These are phyloP conservation scores for Metarhizium album DNA, from an alignment of 2,329 filamentous ascomycete genomes.

Conservation along the genomic window DNA sequence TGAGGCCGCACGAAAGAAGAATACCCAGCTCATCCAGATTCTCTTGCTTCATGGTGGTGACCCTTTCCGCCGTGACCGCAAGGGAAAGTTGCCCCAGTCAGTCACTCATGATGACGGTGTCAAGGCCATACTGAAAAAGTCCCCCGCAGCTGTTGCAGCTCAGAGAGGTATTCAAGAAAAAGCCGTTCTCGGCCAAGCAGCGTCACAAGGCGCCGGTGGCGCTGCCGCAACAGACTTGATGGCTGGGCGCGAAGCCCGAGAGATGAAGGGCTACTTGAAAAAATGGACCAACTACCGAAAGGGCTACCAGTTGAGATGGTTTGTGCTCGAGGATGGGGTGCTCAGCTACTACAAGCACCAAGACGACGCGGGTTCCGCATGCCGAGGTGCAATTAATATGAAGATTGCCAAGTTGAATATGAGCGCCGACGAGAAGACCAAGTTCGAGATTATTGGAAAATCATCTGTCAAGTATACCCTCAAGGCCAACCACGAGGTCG, in stretches of 20 bases:
- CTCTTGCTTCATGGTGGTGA: constrained; percentile 90
- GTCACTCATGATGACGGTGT: constrained; percentile 92
- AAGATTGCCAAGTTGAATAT: constrained; percentile 89
- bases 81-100: constrained; percentile 90
- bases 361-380: constrained; percentile 91
- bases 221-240: constrained; percentile 47
- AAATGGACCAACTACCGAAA: constrained; percentile 99
- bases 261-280: constrained; percentile 98
- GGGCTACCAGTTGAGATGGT: constrained; percentile 95
- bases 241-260: constrained; percentile 75
- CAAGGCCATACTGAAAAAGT: constrained; percentile 80
- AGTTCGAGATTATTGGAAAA: constrained; percentile 96
- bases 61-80: constrained; percentile 88
- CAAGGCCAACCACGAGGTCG: constrained; percentile 95
- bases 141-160: constrained; percentile 85
- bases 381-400: constrained; percentile 98
- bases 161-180: constrained; percentile 96
- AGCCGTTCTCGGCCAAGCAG: constrained; percentile 73
- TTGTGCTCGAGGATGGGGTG: constrained; percentile 93
- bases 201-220: constrained; percentile 40
- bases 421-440: constrained; percentile 94
- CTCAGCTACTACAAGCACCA: constrained; percentile 99
- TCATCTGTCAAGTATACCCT: constrained; percentile 97
- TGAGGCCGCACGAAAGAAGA: constrained; percentile 81
- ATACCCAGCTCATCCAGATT: constrained; percentile 79